Conservation (phyloP, 495 filamentous ascomycete species). For the Jackrogersella minutella region DNA sequence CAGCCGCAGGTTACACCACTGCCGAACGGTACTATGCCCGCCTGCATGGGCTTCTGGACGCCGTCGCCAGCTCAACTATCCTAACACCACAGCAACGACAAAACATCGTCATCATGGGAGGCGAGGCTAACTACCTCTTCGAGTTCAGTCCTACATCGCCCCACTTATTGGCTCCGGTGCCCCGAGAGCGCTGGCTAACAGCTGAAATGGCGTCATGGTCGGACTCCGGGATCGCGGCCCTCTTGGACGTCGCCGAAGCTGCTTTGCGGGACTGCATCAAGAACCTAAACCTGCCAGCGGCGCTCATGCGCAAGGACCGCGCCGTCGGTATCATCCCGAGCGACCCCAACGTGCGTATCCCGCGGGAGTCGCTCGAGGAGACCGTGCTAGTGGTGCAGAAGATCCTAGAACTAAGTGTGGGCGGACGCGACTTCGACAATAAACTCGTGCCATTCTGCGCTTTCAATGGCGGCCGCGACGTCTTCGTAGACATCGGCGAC, state of each 20-base stretch:
- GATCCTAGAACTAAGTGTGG: conserved; percentile 78
- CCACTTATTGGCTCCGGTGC: conserved; percentile 67
- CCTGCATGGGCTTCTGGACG: conserved; percentile 83
- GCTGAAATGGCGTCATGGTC: conserved; percentile 88
- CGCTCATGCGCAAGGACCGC: conserved; percentile 85
- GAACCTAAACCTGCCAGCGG: conserved; percentile 77
- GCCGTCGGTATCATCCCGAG: conserved; percentile 89
- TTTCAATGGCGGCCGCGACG: conserved; percentile 96
- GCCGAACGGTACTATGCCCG: conserved; percentile 82
- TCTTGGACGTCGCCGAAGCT: conserved; percentile 87
- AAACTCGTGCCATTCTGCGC: conserved; percentile 88
- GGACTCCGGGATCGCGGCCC: conserved; percentile 74
- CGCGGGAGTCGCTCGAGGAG: conserved; percentile 91
- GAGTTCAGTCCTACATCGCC: conserved; percentile 66
- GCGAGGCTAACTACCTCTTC: conserved; percentile 87
- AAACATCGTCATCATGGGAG: conserved; percentile 87
- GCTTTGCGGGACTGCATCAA: conserved; percentile 80
- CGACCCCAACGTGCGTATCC: conserved; percentile 66
- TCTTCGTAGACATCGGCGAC: conserved; percentile 99
- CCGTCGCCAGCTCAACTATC: conserved; percentile 68
- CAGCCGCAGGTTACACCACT: conserved; percentile 94
- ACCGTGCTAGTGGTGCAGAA: conserved; percentile 94
- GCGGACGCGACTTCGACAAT: conserved; percentile 45
- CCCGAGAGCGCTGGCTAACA: conserved; percentile 77
- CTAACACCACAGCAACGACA: conserved; percentile 70